Evolutionary conservation across 805 yeast species (phyloP).

Genomic region (Yamadazyma akitaensis): DNA sequence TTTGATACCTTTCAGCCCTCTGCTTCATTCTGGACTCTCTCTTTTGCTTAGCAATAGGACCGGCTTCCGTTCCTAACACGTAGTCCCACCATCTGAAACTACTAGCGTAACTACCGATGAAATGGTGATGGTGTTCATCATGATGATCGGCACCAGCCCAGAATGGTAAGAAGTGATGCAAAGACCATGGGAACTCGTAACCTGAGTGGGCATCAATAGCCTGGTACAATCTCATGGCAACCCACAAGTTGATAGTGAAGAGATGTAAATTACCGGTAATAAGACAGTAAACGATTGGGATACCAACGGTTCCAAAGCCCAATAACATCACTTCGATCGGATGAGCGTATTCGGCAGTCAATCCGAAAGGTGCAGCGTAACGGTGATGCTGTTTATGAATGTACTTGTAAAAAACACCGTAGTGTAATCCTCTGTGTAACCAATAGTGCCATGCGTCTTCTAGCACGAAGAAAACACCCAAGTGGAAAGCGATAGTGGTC

Average conservation of each 20-base stretch:
- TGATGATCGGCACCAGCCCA: constrained; percentile 69
- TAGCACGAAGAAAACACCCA: constrained; percentile 47
- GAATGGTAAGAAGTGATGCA: constrained; percentile 53
- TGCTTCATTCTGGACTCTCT: constrained; percentile 44
- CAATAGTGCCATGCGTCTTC: constrained; percentile 63
- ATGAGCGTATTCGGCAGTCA: constrained; percentile 61
- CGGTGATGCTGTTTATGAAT: constrained; percentile 60
- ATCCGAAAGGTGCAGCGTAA: constrained; percentile 61
- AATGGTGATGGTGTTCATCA: constrained; percentile 58
- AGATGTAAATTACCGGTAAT: constrained; percentile 47
- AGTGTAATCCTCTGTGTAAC: constrained; percentile 55
- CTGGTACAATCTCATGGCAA: constrained; percentile 50
- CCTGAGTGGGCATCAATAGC: constrained; percentile 64
- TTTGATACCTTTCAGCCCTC: constrained; percentile 46
- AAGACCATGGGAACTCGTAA: constrained; percentile 60
- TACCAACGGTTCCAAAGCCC: constrained; percentile 60
- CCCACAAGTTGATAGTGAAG: constrained; percentile 54
- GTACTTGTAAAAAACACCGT: constrained; percentile 53
- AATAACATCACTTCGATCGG: constrained; percentile 56
- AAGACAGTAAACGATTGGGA: constrained; percentile 54
- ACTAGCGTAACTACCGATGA: constrained; percentile 57
- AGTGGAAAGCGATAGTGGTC: constrained; percentile 40
- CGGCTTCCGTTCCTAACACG: constrained; percentile 52
- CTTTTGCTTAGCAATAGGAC: constrained; percentile 47
- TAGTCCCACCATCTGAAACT: constrained; percentile 60